These are phyloP conservation scores for Cochlearia excelsa DNA, from an alignment of 345 rosid species.

Conservation along the genomic window DNA sequence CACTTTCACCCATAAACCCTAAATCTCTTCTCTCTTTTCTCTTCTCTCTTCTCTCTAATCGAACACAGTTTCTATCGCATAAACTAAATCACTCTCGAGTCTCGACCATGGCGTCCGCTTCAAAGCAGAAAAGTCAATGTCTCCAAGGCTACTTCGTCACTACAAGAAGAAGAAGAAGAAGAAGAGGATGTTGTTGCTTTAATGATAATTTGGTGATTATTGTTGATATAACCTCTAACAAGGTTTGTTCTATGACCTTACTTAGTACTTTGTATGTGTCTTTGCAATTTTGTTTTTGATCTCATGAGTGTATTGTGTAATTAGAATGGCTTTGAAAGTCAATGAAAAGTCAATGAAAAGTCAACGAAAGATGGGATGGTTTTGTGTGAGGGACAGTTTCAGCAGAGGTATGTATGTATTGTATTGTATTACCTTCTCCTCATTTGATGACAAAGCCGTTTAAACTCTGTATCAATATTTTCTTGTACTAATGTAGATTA, in stretches of 20 bases:
- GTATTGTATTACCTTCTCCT: not conserved
- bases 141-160: slow-evolving; percentile 13
- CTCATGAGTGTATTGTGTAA: slow-evolving; percentile 2
- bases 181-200: not conserved
- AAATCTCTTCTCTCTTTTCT: not conserved
- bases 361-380: slow-evolving; percentile 66
- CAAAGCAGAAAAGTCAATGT: slow-evolving; percentile 65
- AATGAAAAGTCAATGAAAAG: slow-evolving; percentile 33
- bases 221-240: slow-evolving; percentile 36
- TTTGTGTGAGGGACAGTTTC: slow-evolving; percentile 94
- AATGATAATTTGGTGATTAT: no score
- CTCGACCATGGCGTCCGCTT: slow-evolving; percentile 48
- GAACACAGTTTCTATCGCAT: slow-evolving; percentile 29
- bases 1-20: not conserved
- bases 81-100: slow-evolving; percentile 15
- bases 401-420: slow-evolving; percentile 53
- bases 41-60: not conserved
- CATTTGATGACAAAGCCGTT: not conserved
- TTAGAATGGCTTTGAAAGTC: slow-evolving; percentile 66
- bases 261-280: no score
- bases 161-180: slow-evolving; percentile 77
- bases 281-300: not conserved
- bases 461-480: not conserved
- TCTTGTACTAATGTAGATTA: slow-evolving; percentile 90
- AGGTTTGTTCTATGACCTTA: slow-evolving; percentile 41